Evolutionary conservation across 768 basidiomycete species (phyloP), one percentile per base, ranked within the genome.

Genomic region (Cystofilobasidium bisporidii): DNA sequence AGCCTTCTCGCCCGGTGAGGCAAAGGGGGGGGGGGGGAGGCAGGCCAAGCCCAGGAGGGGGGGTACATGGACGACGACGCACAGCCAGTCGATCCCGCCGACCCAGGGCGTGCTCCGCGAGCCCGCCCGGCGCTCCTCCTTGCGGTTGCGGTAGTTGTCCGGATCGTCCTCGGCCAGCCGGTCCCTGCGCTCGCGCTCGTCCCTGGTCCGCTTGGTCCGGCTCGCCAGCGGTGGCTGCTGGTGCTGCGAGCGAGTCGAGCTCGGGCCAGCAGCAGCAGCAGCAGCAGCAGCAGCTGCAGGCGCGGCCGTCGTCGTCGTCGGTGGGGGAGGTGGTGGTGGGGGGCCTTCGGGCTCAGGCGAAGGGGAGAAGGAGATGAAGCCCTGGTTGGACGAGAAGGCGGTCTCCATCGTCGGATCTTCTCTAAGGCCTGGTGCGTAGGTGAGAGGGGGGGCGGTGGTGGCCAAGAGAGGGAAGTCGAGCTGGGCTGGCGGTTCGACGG

Each of bases 1-100:
- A 55, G 40, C 36, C 6, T 12, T 5, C 36, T 5, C 5, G 36
- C 36, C 36, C 12, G 36, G 6, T 36, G 36, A 12, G 6, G 5
- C 12, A 26, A 26, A n/a, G 32, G 22, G 17, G 17, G 3, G 28
- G 10, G n/a, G 48, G 18, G n/a, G 11, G 36, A n/a, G 8, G 38
- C 9, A 36, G 22, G 4, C 22, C 9, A 1, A n/a, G 59, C n/a
- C n/a, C n/a, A 41, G 24, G 3, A 18, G 17, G 17, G 26, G 57
- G 33, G 22, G 20, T 15, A 45, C 22, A 30, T 20, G 45, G 32
- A 15, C 3, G 28, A 3, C 10, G 24, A 61, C 68, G 64, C 30
- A 69, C 17, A 87, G 82, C 86, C 88, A 88, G 71, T 90, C 83
- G 12, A 91, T 80, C 11, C 82, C 76, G 18, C 78, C 76, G 14